phyloP scores from a whole-genome alignment of 2,329 filamentous ascomycete genomes.

The Xylariales sp. region DNA sequence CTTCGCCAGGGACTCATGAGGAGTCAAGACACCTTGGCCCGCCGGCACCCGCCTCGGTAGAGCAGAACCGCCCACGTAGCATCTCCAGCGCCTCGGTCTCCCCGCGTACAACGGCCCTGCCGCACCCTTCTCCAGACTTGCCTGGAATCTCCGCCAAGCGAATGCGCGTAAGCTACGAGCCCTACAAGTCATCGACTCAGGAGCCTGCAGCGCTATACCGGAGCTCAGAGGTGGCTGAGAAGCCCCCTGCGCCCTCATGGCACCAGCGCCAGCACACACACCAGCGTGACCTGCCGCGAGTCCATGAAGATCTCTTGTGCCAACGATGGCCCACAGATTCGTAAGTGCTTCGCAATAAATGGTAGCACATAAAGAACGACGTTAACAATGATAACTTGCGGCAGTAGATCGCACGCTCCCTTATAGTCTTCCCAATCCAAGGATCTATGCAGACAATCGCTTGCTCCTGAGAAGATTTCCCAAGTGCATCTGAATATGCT shows the following conservation, averaged over 20 bases:
- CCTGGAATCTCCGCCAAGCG: slow-evolving; percentile 40
- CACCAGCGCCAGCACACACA: slow-evolving; percentile 38
- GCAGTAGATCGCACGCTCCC: too few species aligned
- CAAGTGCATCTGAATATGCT: too few species aligned
- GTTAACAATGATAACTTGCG: too few species aligned
- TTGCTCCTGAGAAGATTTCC: too few species aligned
- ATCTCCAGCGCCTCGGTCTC: slow-evolving; percentile 45
- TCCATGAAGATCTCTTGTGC: slow-evolving; percentile 44
- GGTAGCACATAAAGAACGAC: too few species aligned
- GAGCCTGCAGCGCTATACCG: slow-evolving; percentile 21
- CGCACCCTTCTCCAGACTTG: slow-evolving; percentile 24
- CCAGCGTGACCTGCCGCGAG: slow-evolving; percentile 39
- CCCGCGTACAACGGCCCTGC: slow-evolving; percentile 32
- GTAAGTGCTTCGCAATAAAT: too few species aligned
- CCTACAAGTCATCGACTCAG: slow-evolving; percentile 31
- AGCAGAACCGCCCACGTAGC: slow-evolving; percentile 34
- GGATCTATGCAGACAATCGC: too few species aligned
- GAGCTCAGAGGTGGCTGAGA: slow-evolving; percentile 33
- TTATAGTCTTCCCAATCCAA: too few species aligned
- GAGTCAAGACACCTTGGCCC: slow-evolving; percentile 32
- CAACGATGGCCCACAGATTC: slow-evolving; percentile 47
- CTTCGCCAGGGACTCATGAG: slow-evolving; percentile 47
- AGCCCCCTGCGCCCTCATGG: slow-evolving; percentile 27
- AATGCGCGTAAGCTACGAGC: slow-evolving; percentile 41
- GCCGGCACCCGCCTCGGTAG: slow-evolving; percentile 32